These are phyloP conservation scores for Mucuna pruriens DNA, from an alignment of 306 rosid species.

Conservation along the genomic window DNA sequence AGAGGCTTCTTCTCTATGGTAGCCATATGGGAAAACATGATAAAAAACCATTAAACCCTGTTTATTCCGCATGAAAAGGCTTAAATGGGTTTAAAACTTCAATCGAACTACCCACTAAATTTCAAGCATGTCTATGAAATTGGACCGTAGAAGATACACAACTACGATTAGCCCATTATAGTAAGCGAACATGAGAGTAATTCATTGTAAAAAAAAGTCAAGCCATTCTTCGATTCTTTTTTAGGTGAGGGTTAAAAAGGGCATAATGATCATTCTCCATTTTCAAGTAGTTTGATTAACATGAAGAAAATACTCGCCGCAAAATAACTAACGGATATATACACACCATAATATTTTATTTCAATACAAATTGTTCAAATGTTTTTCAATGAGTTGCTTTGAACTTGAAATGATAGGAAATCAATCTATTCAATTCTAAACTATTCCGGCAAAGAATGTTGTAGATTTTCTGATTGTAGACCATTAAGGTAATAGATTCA, in stretches of 20 bases:
- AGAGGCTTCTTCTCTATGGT: neutral
- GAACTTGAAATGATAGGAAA: neutral
- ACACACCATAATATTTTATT: neutral
- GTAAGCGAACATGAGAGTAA: neutral
- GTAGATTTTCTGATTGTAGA: neutral
- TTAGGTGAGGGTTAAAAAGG: neutral
- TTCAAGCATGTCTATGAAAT: neutral
- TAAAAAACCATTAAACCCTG: neutral
- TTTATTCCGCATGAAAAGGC: neutral
- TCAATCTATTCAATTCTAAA: neutral
- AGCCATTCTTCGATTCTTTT: neutral
- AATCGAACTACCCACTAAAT: neutral
- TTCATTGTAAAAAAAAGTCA: slow-evolving; percentile 21
- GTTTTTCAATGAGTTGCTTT: neutral
- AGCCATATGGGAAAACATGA: neutral
- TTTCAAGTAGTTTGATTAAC: neutral
- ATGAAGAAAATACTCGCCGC: neutral
- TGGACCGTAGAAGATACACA: neutral
- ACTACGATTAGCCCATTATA: neutral
- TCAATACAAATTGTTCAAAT: neutral
- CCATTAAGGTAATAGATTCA: too few species aligned
- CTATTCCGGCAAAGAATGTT: neutral
- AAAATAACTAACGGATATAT: neutral
- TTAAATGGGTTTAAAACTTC: neutral
- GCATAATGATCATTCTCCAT: neutral